Conservation (phyloP, 345 rosid species). For the Adansonia digitata region DNA sequence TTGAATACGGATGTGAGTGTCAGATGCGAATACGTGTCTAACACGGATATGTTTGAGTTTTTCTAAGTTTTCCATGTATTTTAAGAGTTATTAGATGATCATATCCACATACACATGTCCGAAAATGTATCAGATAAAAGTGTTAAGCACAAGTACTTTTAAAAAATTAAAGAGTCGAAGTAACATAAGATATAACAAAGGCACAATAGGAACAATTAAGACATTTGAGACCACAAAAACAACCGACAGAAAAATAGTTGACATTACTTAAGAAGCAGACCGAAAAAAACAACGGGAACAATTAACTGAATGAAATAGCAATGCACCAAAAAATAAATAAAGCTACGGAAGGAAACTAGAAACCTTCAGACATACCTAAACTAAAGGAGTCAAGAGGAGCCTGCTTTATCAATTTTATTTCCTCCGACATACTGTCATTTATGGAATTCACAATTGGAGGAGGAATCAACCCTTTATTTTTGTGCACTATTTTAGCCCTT, state of each 20-base stretch:
- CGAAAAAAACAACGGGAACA: not conserved
- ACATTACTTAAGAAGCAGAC: not conserved
- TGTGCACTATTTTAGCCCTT: conserved; percentile 15
- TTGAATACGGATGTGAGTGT: too few relatives aligned
- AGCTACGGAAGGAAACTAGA: not conserved
- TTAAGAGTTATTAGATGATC: too few relatives aligned
- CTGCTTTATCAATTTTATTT: conserved; percentile 28
- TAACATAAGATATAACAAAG: too few relatives aligned
- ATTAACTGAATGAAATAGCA: not conserved
- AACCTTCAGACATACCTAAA: conserved; percentile 36
- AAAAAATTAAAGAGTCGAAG: too few relatives aligned
- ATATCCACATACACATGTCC: too few relatives aligned
- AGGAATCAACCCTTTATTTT: conserved; percentile 28
- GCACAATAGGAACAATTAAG: not conserved
- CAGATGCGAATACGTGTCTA: too few relatives aligned
- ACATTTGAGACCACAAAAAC: not conserved
- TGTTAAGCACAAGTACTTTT: too few relatives aligned
- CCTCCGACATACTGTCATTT: conserved; percentile 36
- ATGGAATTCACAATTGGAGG: conserved; percentile 16
- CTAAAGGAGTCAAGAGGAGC: conserved; percentile 23
- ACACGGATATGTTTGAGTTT: too few relatives aligned
- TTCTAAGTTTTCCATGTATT: too few relatives aligned
- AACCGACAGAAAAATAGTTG: not conserved
- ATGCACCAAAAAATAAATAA: conserved; percentile 9
- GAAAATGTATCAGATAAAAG: too few relatives aligned